Evolutionary conservation across 75 land plant species (phyloP).

Genomic region (Pinus tabuliformis): DNA sequence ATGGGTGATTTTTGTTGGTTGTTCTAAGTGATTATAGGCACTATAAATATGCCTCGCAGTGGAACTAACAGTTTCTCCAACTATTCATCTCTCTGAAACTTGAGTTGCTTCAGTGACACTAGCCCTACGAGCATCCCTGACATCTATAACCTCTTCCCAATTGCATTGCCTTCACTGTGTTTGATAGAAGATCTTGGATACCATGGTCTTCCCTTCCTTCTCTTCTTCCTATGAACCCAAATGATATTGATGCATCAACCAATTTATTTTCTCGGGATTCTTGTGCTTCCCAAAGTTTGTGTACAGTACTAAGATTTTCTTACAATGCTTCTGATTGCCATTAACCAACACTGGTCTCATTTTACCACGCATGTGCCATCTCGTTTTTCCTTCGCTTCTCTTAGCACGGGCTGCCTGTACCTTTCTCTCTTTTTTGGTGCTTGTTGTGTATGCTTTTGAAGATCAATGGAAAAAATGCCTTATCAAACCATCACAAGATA

Average conservation of each 20-base stretch:
- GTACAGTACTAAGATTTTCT: slow-evolving; percentile 92
- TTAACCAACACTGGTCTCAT: slow-evolving; percentile 63
- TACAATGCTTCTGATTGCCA: slow-evolving; percentile 63
- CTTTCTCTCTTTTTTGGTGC: no score
- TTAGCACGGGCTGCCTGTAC: slow-evolving; percentile 38
- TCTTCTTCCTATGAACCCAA: slow-evolving; percentile 80
- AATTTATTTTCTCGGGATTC: slow-evolving; percentile 88
- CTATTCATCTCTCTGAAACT: no score
- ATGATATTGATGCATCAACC: slow-evolving; percentile 98
- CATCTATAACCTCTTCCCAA: no score
- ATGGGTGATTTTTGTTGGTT: no score
- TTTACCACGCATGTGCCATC: slow-evolving; percentile 97
- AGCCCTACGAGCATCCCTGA: no score
- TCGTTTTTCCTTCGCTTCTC: slow-evolving; percentile 68
- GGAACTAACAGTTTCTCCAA: no score
- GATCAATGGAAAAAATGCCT: no score
- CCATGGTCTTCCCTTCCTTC: slow-evolving; percentile 87
- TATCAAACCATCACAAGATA: no score
- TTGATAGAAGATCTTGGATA: slow-evolving; percentile 87
- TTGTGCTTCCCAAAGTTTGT: slow-evolving; percentile 69
- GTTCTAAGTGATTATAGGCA: no score
- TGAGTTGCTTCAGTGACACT: no score
- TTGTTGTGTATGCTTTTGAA: no score
- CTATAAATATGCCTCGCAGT: no score
- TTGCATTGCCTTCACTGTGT: slow-evolving; percentile 71